A percentile compares a stretch with the other conserved stretches of the same genome.
Conservation (phyloP, 495 filamentous ascomycete genomes). For the Aspergillus kassunensis region DNA sequence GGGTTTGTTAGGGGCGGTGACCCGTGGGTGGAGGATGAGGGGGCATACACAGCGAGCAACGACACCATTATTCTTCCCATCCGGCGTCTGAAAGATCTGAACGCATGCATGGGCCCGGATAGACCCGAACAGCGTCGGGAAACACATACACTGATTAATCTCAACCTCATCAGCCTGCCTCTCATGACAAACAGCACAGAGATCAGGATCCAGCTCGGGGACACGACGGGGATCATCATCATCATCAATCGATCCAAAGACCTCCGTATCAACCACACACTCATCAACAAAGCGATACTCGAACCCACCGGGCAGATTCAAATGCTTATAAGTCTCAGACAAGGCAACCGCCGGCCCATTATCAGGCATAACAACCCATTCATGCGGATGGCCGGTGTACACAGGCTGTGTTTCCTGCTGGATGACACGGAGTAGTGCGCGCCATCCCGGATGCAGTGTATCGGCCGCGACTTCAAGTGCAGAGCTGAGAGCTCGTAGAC, state of each 20-base stretch:
- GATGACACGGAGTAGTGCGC: constrained; percentile 16
- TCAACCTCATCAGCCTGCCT: constrained; percentile 18
- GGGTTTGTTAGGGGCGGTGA: neutral
- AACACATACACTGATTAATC: constrained; percentile 19
- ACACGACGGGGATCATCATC: constrained; percentile 16
- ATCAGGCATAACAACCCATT: constrained; percentile 16
- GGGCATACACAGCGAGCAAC: constrained; percentile 18
- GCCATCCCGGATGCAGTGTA: constrained; percentile 21
- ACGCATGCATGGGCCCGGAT: constrained; percentile 10
- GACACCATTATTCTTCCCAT: constrained; percentile 24
- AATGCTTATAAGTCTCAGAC: constrained; percentile 13
- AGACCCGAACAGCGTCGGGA: constrained; percentile 19
- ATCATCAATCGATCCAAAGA: constrained; percentile 10
- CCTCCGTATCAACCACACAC: constrained; percentile 12
- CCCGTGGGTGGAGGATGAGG: neutral
- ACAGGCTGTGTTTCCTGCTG: constrained; percentile 8
- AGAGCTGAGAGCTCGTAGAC: constrained; percentile 12
- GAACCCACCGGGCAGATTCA: constrained; percentile 13
- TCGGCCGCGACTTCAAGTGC: constrained; percentile 21
- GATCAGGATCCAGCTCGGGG: constrained; percentile 12
- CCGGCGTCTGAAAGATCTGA: constrained; percentile 18
- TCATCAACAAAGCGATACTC: constrained; percentile 21
- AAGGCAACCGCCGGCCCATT: constrained; percentile 8
- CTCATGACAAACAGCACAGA: constrained; percentile 14
- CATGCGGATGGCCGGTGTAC: constrained; percentile 20